Conservation (phyloP, 2,329 filamentous ascomycete species). For the Aureobasidium leucospermi region DNA sequence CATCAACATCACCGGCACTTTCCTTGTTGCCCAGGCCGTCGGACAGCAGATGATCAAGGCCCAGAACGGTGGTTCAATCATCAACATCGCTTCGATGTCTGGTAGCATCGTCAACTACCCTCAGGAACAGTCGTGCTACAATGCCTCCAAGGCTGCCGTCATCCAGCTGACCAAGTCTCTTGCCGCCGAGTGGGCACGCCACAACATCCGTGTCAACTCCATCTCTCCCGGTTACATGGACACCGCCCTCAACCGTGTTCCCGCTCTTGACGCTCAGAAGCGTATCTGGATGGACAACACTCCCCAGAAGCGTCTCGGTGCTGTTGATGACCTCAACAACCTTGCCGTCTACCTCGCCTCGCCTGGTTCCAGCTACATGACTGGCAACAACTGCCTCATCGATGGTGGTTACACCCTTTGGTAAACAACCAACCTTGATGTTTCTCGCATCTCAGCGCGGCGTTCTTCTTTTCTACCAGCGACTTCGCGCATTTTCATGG, state of each 20-base stretch:
- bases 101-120: slow-evolving; percentile 42
- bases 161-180: slow-evolving; percentile 73
- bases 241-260: slow-evolving; percentile 71
- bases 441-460: neutral
- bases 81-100: slow-evolving; percentile 64
- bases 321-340: slow-evolving; percentile 69
- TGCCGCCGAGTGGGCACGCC: slow-evolving; percentile 76
- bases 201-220: slow-evolving; percentile 74
- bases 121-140: slow-evolving; percentile 77
- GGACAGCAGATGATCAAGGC: slow-evolving; percentile 58
- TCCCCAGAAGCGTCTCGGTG: slow-evolving; percentile 64
- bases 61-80: slow-evolving; percentile 62
- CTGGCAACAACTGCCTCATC: slow-evolving; percentile 64
- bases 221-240: slow-evolving; percentile 85
- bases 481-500: slow-evolving; percentile 6
- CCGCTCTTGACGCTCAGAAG: slow-evolving; percentile 72
- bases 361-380: slow-evolving; percentile 69
- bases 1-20: slow-evolving; percentile 74
- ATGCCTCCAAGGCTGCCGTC: slow-evolving; percentile 74
- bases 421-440: slow-evolving; percentile 19
- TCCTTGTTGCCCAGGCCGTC: slow-evolving; percentile 62
- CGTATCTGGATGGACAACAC: slow-evolving; percentile 70
- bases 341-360: slow-evolving; percentile 69
- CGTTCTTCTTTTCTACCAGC: neutral
- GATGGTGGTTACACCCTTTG: slow-evolving; percentile 63